These are phyloP conservation scores for Rutidosis leptorrhynchoides DNA, from an alignment of 129 eudicot species.

Conservation along the genomic window DNA sequence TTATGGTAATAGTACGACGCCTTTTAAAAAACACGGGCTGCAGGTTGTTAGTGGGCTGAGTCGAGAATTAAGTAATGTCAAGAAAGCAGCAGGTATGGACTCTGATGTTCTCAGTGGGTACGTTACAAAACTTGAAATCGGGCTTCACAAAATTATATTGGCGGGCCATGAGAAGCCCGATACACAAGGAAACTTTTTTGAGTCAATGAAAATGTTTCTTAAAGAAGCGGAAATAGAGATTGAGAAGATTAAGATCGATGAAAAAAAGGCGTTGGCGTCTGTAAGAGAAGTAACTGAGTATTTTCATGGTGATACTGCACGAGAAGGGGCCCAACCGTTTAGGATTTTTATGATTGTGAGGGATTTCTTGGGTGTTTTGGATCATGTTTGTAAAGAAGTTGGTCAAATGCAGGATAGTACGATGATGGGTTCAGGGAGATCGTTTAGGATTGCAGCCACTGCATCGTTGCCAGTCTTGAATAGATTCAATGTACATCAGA, in stretches of 20 bases:
- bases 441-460: conserved; percentile 73
- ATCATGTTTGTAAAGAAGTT: conserved; percentile 88
- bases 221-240: conserved; percentile 67
- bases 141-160: conserved; percentile 66
- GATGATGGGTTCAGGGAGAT: conserved; percentile 64
- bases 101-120: conserved; percentile 75
- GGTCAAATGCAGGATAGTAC: conserved; percentile 71
- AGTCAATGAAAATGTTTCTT: conserved; percentile 63
- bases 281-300: conserved; percentile 88
- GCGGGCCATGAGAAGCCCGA: conserved; percentile 63
- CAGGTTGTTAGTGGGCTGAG: conserved; percentile 76
- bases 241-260: conserved; percentile 54
- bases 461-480: conserved; percentile 78
- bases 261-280: conserved; percentile 52
- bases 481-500: conserved; percentile 51
- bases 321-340: conserved; percentile 89
- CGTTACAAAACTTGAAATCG: conserved; percentile 69
- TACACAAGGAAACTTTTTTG: conserved; percentile 62
- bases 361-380: conserved; percentile 74
- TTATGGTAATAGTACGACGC: conserved; percentile 30
- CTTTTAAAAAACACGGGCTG: conserved; percentile 68
- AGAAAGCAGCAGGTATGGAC: conserved; percentile 94
- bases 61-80: conserved; percentile 71
- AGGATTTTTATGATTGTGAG: conserved; percentile 86
- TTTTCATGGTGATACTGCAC: conserved; percentile 85